These are phyloP conservation scores for Fusarium xyrophilum DNA, from an alignment of 2,329 filamentous ascomycete genomes.

Conservation along the genomic window DNA sequence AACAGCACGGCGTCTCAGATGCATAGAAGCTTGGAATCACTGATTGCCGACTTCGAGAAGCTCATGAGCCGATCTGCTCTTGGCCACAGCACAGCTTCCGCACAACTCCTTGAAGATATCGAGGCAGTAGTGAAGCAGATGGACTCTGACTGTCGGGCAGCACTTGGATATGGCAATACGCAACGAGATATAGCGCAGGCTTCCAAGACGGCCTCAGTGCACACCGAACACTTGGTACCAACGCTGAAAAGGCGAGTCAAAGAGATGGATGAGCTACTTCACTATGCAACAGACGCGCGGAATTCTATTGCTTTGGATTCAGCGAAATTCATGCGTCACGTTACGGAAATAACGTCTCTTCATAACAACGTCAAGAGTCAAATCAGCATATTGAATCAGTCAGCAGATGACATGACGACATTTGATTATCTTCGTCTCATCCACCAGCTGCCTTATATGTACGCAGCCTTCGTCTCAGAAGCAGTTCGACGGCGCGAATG, in stretches of 20 bases:
- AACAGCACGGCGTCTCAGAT: conserved; percentile 67
- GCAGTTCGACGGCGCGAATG: conserved; percentile 87
- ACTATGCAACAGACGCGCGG: conserved; percentile 67
- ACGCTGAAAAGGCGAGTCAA: conserved; percentile 61
- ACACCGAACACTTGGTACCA: conserved; percentile 68
- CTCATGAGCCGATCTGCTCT: conserved; percentile 61
- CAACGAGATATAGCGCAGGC: conserved; percentile 66
- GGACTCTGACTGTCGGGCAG: conserved; percentile 81
- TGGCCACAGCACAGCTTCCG: conserved; percentile 67
- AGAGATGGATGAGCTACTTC: conserved; percentile 68
- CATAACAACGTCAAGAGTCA: conserved; percentile 76
- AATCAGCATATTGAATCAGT: conserved; percentile 73
- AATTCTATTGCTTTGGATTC: conserved; percentile 72
- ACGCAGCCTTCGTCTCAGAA: conserved; percentile 87
- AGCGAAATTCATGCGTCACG: conserved; percentile 78
- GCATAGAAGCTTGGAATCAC: conserved; percentile 65
- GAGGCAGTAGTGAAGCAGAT: conserved; percentile 87
- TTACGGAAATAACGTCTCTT: conserved; percentile 79
- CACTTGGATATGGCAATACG: conserved; percentile 71
- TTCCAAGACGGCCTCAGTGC: conserved; percentile 68
- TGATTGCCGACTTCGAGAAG: conserved; percentile 69
- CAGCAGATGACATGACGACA: conserved; percentile 77
- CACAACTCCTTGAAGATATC: conserved; percentile 80
- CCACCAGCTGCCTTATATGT: conserved; percentile 84
- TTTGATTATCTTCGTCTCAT: conserved; percentile 83